phyloP scores from a whole-genome alignment of 805 yeast genomes.

The Teunomyces gatunensis region DNA sequence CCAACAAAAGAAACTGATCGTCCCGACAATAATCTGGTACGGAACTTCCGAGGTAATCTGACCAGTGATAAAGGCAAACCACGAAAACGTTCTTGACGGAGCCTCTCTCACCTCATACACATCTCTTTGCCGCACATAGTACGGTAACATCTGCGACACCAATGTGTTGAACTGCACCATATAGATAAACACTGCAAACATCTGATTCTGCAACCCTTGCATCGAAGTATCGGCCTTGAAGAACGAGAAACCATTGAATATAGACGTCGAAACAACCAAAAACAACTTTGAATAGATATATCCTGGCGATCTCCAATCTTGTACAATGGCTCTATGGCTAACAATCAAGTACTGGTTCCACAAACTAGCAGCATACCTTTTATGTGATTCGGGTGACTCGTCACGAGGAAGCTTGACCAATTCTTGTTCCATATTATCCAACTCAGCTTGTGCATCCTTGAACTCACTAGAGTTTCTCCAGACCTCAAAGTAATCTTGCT shows the following conservation, averaged over 20 bases:
- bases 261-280: constrained; percentile 51
- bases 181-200: constrained; percentile 74
- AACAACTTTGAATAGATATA: constrained; percentile 56
- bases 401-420: constrained; percentile 28
- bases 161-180: constrained; percentile 54
- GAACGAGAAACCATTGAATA: constrained; percentile 72
- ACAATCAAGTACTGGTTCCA: constrained; percentile 24
- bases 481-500: constrained; percentile 69
- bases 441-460: constrained; percentile 54
- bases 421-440: constrained; percentile 63
- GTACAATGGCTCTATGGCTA: constrained; percentile 33
- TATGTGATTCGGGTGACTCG: constrained; percentile 17
- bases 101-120: constrained; percentile 72
- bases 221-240: constrained; percentile 53
- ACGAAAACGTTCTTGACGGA: constrained; percentile 67
- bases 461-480: constrained; percentile 73
- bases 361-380: constrained; percentile 27
- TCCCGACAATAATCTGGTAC: constrained; percentile 59
- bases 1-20: constrained; percentile 59
- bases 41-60: constrained; percentile 68
- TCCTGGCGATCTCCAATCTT: constrained; percentile 31
- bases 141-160: constrained; percentile 62
- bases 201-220: constrained; percentile 55
- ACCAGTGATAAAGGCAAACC: constrained; percentile 60
- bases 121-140: constrained; percentile 53